These are phyloP conservation scores for Plasmodium malariae DNA, from an alignment of 169 alveolate genomes.

Conservation along the genomic window DNA sequence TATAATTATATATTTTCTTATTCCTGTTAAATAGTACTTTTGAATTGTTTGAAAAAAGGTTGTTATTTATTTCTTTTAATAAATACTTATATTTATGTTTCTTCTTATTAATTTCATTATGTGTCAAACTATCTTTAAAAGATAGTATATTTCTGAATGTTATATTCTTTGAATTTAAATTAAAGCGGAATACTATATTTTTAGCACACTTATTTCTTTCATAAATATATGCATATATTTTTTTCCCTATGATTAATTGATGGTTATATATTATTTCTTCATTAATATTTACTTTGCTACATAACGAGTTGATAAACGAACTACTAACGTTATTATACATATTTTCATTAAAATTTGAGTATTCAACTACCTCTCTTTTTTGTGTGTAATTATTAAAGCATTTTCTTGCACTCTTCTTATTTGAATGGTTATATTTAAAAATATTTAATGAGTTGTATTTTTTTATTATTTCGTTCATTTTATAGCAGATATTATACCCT, in stretches of 20 bases:
- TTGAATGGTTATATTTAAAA: neutral
- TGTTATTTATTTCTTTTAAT: constrained; percentile 30
- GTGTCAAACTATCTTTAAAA: neutral
- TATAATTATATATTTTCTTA: constrained; percentile 50
- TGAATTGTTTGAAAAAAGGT: constrained; percentile 16
- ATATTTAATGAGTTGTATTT: constrained; percentile 21
- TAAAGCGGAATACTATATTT: constrained; percentile 59
- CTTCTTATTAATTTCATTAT: constrained; percentile 14
- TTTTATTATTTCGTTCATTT: constrained; percentile 32
- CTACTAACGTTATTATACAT: neutral
- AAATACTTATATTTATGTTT: constrained; percentile 11
- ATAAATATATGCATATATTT: constrained; percentile 62
- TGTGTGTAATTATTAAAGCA: neutral
- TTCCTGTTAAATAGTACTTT: constrained; percentile 9
- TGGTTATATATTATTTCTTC: constrained; percentile 70
- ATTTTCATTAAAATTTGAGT: neutral
- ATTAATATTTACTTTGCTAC: constrained; percentile 23
- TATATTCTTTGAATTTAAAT: constrained; percentile 51
- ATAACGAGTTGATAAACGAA: constrained; percentile 31
- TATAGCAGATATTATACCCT: constrained; percentile 45
- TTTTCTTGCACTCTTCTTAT: constrained; percentile 4
- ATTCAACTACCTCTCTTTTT: neutral
- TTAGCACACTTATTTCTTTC: constrained; percentile 45
- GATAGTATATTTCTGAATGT: constrained; percentile 49
- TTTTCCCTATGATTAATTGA: constrained; percentile 30